Evolutionary conservation across 805 yeast genomes (phyloP), one percentile per base, ranked within the genome.

Genomic region (Candida rishiriensis): DNA sequence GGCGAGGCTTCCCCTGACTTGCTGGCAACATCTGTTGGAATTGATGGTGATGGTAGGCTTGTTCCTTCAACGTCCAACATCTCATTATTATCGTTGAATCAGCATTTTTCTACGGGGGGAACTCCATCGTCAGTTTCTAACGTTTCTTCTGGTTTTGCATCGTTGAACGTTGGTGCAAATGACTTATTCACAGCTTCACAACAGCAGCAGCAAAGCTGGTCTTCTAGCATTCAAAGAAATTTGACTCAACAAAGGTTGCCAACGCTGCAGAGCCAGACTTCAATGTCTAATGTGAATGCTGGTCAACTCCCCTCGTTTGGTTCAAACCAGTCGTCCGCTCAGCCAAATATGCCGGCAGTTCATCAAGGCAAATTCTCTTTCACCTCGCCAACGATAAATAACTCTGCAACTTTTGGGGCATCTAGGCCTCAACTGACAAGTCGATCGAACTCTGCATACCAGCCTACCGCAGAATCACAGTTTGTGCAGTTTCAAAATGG

Each of bases 11-110:
- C 70, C 8, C 68, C 70, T 10, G 57, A 53, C 28, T 53, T 66
- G 37, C 50, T 63, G 32, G 71, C 70, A 2, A 59, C 66, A 1
- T 65, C 70, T 0, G 64, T 62, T 4, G 69, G 68, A 3, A 52
- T 50, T 8, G 68, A 60, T n/a, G 45, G 57, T 18, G 64, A 59
- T 7, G 65, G 65, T 1, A 41, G 55, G 15, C 48, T 66, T 16
- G 57, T 66, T 12, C 69, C 70, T 7, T 61, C 70, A 5, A 55
- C 69, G 6, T 63, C 70, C 11, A 59, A 59, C 18, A 65, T 64
- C 12, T 62, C 71, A 9, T 50, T 67, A 14, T 52, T 67, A 9
- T 66, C 70, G 1, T 52, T 67, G 33, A 65, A 56, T 40, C 63
- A 56, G 34, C 57, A 58, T 32, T 44, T 42, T 39, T 38, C 50